Conservation (phyloP, 352 stramenopile genomes). For the Elongisporangium anandrum region DNA sequence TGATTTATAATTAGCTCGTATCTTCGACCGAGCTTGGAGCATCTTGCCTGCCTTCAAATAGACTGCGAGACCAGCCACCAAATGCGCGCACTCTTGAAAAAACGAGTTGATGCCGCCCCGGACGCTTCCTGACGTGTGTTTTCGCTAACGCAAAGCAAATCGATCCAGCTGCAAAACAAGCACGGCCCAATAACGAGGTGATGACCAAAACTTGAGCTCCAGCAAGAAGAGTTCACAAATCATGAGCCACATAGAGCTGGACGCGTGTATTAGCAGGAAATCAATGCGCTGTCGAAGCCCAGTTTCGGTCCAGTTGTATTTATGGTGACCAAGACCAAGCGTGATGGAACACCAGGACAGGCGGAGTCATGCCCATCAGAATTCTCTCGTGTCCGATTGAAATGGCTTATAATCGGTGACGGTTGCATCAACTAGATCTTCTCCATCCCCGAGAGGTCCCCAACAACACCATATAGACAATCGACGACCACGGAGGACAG, state of each 20-base stretch:
- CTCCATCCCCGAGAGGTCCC: neutral
- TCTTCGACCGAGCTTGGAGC: neutral
- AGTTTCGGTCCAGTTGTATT: neutral
- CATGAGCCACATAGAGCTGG: neutral
- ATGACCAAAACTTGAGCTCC: neutral
- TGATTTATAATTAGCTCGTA: neutral
- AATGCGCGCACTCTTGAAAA: neutral
- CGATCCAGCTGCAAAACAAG: neutral
- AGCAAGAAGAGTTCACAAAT: neutral
- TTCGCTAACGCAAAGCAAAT: too few species aligned
- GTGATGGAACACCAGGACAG: neutral
- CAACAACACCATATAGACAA: too few species aligned
- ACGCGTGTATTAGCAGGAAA: neutral
- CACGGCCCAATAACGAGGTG: neutral
- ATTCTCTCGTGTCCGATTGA: neutral
- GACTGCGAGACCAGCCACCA: neutral
- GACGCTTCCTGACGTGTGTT: too few species aligned
- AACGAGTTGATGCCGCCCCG: neutral
- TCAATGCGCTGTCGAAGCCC: neutral
- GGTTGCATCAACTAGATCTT: neutral
- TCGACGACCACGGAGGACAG: neutral
- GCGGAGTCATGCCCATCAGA: neutral
- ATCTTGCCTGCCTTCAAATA: neutral
- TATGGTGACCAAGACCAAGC: too few species aligned
- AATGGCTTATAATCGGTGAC: neutral